phyloP scores from a whole-genome alignment of 148 eudicot genomes.

The Selenicereus undatus region DNA sequence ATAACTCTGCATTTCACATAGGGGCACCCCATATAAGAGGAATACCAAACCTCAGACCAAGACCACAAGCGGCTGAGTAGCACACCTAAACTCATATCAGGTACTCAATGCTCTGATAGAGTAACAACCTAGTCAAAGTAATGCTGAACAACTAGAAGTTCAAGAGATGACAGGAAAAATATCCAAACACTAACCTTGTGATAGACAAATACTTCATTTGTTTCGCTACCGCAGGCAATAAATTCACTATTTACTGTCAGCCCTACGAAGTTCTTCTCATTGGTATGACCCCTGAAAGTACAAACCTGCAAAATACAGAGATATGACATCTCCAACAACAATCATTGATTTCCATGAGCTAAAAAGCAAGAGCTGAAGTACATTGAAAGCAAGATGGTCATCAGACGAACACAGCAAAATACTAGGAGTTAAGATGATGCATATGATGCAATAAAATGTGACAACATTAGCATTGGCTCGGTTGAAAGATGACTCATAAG shows the following conservation, averaged over 20 bases:
- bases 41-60: too few species aligned
- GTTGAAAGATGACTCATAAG: neutral
- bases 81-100: too few species aligned
- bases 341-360: neutral
- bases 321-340: neutral
- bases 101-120: neutral
- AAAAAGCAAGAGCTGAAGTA: neutral
- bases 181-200: constrained; percentile 63
- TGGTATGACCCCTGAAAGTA: constrained; percentile 76
- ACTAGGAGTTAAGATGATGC: neutral
- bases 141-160: neutral
- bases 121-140: neutral
- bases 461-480: neutral
- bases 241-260: constrained; percentile 75
- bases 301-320: constrained; percentile 44
- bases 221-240: constrained; percentile 92
- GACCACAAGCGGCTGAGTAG: too few species aligned
- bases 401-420: neutral
- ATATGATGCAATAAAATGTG: neutral
- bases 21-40: neutral
- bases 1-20: neutral
- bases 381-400: neutral
- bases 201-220: constrained; percentile 81
- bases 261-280: constrained; percentile 93
- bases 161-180: neutral